Evolutionary conservation across 1,139 yeast species (phyloP).

Genomic region (Candida gigantensis): DNA sequence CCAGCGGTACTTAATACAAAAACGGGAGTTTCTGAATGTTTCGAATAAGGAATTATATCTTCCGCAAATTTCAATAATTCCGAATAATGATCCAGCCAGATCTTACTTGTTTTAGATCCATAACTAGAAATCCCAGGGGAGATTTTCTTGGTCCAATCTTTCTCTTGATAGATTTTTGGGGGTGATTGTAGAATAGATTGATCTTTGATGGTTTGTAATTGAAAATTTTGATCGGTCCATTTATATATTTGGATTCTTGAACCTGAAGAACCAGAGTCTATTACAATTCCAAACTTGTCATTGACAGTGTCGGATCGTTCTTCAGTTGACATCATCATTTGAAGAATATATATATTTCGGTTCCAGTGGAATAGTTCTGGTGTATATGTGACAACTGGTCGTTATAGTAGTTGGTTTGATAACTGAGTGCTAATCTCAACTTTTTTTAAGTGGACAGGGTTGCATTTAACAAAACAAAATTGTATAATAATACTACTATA

Average conservation of each 20-base stretch:
- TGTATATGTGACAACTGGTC: too few relatives aligned
- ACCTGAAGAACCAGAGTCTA: conserved; percentile 84
- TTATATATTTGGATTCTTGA: conserved; percentile 69
- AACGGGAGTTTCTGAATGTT: conserved; percentile 62
- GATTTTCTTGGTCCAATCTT: conserved; percentile 61
- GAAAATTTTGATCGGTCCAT: conserved; percentile 55
- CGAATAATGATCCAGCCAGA: conserved; percentile 64
- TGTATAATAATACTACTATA: too few relatives aligned
- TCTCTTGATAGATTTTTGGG: conserved; percentile 60
- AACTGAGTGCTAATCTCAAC: too few relatives aligned
- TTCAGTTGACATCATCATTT: conserved; percentile 14
- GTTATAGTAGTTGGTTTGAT: too few relatives aligned
- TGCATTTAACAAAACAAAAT: too few relatives aligned
- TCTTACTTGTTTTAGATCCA: conserved; percentile 34
- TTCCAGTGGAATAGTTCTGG: too few relatives aligned
- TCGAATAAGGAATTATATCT: conserved; percentile 54
- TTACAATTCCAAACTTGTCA: conserved; percentile 63
- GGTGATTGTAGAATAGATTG: conserved; percentile 46
- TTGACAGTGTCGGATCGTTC: conserved; percentile 12
- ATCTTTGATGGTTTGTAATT: conserved; percentile 21
- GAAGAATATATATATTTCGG: too few relatives aligned
- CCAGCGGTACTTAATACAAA: conserved; percentile 83
- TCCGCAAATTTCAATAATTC: conserved; percentile 59
- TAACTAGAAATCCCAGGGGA: conserved; percentile 71
- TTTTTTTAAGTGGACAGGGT: too few relatives aligned